phyloP scores from a whole-genome alignment of 2,329 filamentous ascomycete genomes.

The Xylogone sp. region DNA sequence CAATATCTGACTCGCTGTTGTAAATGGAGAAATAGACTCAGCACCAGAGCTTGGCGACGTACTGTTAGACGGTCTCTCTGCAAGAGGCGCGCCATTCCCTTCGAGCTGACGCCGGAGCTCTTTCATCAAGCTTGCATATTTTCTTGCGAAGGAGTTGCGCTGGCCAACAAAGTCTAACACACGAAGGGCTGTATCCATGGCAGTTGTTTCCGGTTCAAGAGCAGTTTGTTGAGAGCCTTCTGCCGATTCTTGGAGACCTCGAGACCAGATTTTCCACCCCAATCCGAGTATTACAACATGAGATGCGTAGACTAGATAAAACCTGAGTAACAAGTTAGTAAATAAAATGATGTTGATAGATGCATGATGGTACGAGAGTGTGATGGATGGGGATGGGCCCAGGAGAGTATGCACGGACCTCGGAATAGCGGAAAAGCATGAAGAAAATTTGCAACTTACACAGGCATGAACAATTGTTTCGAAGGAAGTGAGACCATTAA shows the following conservation, averaged over 20 bases:
- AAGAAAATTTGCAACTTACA: constrained; percentile 6
- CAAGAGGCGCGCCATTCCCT: not conserved
- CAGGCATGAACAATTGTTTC: constrained; percentile 8
- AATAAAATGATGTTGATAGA: constrained; percentile 1
- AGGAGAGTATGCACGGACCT: not conserved
- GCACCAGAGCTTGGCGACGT: not conserved
- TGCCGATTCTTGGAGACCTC: not conserved
- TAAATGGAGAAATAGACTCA: not conserved
- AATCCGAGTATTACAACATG: constrained; percentile 9
- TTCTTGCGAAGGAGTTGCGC: constrained; percentile 11
- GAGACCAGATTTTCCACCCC: constrained; percentile 7
- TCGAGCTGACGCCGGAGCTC: constrained; percentile 5
- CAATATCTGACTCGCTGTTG: not conserved
- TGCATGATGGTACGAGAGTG: not conserved
- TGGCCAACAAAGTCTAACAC: constrained; percentile 11
- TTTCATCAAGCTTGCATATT: constrained; percentile 9
- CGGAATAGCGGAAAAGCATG: not conserved
- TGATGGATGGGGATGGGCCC: not conserved
- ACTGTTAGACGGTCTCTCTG: not conserved
- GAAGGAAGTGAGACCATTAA: constrained; percentile 5
- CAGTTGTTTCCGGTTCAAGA: constrained; percentile 8
- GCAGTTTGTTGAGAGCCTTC: constrained; percentile 1
- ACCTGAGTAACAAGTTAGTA: constrained; percentile 7
- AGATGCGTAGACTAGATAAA: constrained; percentile 9
- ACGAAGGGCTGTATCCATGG: constrained; percentile 10